A percentile compares a stretch with the other conserved stretches of the same genome.
phyloP scores from a whole-genome alignment of 495 filamentous ascomycete genomes.

The Hyaloscypha hepaticicola region DNA sequence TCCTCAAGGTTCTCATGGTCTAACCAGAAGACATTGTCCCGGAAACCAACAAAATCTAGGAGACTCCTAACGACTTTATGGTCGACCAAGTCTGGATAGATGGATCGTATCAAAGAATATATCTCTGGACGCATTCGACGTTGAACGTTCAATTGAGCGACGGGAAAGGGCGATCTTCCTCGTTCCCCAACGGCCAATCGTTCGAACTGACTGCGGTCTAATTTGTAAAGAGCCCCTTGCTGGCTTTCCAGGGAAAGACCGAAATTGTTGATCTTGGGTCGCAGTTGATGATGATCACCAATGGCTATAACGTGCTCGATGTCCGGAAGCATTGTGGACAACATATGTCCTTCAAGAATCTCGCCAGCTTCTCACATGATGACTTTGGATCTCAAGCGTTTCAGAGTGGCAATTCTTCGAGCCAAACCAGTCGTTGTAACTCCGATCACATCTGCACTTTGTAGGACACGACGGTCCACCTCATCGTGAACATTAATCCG shows the following conservation, averaged over 20 bases:
- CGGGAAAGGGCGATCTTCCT: slow-evolving; percentile 21
- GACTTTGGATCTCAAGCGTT: slow-evolving; percentile 61
- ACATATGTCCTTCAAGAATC: slow-evolving; percentile 53
- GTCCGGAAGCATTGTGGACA: slow-evolving; percentile 52
- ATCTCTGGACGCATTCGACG: slow-evolving; percentile 74
- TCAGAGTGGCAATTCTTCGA: slow-evolving; percentile 64
- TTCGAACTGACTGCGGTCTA: slow-evolving; percentile 51
- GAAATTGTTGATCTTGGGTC: slow-evolving; percentile 41
- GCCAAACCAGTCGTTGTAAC: slow-evolving; percentile 68
- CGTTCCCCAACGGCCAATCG: slow-evolving; percentile 29
- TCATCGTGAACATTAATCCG: slow-evolving; percentile 44
- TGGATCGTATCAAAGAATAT: slow-evolving; percentile 52
- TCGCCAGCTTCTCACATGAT: slow-evolving; percentile 59
- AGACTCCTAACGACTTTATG: slow-evolving; percentile 60
- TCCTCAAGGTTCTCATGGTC: slow-evolving; percentile 62
- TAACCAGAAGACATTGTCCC: slow-evolving; percentile 71
- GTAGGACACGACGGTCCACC: slow-evolving; percentile 24
- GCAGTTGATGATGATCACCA: slow-evolving; percentile 56
- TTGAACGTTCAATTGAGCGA: slow-evolving; percentile 60
- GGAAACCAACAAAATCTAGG: slow-evolving; percentile 75
- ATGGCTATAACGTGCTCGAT: slow-evolving; percentile 56
- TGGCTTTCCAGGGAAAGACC: slow-evolving; percentile 30
- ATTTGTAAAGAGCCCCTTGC: slow-evolving; percentile 33
- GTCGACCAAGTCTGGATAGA: slow-evolving; percentile 69
- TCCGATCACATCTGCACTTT: slow-evolving; percentile 42